Evolutionary conservation across 2,329 filamentous ascomycete species (phyloP).

Genomic region (Cladophialophora carrionii): DNA sequence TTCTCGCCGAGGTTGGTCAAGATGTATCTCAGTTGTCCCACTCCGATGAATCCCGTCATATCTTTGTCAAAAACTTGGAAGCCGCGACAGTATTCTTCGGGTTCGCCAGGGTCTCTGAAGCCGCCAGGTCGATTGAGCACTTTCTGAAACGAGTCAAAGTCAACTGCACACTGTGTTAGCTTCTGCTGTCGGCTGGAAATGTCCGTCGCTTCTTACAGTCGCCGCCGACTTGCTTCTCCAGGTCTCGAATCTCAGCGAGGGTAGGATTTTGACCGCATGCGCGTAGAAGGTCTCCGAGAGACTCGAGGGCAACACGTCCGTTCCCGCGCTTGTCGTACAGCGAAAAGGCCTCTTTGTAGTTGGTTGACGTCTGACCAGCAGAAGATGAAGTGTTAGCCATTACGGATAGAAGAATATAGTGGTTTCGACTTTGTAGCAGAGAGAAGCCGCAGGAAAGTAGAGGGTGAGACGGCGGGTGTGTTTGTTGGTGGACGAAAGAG

Average conservation of each 20-base stretch:
- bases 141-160: constrained; percentile 96
- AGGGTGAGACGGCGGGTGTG: constrained; percentile 4
- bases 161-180: constrained; percentile 63
- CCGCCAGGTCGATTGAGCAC: constrained; percentile 96
- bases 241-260: constrained; percentile 84
- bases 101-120: constrained; percentile 97
- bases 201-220: constrained; percentile 70
- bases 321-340: constrained; percentile 99
- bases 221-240: constrained; percentile 84
- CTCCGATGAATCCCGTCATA: constrained; percentile 95
- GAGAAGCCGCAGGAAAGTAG: constrained; percentile 6
- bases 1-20: constrained; percentile 98
- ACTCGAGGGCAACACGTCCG: constrained; percentile 83
- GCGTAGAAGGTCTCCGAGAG: constrained; percentile 88
- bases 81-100: constrained; percentile 96
- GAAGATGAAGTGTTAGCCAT: constrained; percentile 36
- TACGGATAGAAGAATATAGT: constrained; percentile 7
- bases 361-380: constrained; percentile 70
- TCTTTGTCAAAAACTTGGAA: constrained; percentile 99
- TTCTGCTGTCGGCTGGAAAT: background rate
- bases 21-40: constrained; percentile 96
- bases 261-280: constrained; percentile 99
- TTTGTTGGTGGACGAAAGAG: constrained; percentile 5
- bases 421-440: background rate
- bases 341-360: constrained; percentile 99